Evolutionary conservation across 495 filamentous ascomycete genomes (phyloP).

Genomic region (Endocarpon pusillum): DNA sequence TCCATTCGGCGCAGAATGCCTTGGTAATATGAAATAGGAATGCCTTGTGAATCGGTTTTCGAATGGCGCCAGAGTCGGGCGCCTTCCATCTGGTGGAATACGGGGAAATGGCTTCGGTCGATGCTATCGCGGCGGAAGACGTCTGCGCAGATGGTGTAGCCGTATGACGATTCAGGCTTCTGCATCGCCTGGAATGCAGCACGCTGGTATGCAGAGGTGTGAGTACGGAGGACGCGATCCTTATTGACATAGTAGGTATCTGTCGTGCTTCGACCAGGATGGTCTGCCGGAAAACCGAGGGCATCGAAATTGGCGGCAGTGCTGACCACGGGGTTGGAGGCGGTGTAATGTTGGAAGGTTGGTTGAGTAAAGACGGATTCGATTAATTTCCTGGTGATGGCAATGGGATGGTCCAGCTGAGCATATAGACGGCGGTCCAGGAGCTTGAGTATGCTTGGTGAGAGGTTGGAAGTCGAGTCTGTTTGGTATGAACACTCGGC

Average conservation of each 20-base stretch:
- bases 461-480: slow-evolving; percentile 40
- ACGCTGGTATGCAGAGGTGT: slow-evolving; percentile 84
- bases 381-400: slow-evolving; percentile 79
- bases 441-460: slow-evolving; percentile 53
- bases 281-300: slow-evolving; percentile 71
- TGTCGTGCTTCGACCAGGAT: slow-evolving; percentile 70
- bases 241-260: slow-evolving; percentile 95
- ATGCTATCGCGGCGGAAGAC: slow-evolving; percentile 93
- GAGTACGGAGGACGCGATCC: slow-evolving; percentile 71
- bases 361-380: slow-evolving; percentile 70
- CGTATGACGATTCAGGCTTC: slow-evolving; percentile 33
- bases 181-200: slow-evolving; percentile 54
- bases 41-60: slow-evolving; percentile 19
- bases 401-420: slow-evolving; percentile 73
- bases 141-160: slow-evolving; percentile 85
- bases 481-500: too few relatives aligned
- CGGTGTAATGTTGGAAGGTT: slow-evolving; percentile 57
- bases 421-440: slow-evolving; percentile 65
- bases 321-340: slow-evolving; percentile 69
- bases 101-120: slow-evolving; percentile 84
- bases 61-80: slow-evolving; percentile 77
- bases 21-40: neutral
- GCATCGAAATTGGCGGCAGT: slow-evolving; percentile 88
- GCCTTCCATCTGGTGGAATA: slow-evolving; percentile 98
- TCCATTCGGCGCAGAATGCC: slow-evolving; percentile 5